These are phyloP conservation scores for Aureobasidium sp. DNA, from an alignment of 2,329 filamentous ascomycete genomes.

Conservation along the genomic window DNA sequence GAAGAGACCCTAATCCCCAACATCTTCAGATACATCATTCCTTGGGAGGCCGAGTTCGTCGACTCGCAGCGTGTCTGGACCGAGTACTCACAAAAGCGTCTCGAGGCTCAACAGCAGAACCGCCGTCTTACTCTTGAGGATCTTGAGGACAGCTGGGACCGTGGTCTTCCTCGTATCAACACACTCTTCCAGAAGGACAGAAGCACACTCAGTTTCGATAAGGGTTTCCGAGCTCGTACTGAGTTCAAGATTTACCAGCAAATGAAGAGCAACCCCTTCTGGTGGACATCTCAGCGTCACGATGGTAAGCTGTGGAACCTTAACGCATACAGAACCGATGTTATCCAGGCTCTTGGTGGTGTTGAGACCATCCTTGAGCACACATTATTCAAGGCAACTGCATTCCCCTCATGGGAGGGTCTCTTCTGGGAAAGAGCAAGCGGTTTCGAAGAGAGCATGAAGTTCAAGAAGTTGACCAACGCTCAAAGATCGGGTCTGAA, in stretches of 20 bases:
- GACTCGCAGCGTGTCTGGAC: slow-evolving; percentile 99
- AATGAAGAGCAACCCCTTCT: slow-evolving; percentile 99
- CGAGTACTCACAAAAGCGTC: slow-evolving; percentile 94
- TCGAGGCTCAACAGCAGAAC: slow-evolving; percentile 96
- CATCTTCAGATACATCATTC: slow-evolving; percentile 98
- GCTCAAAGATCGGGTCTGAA: slow-evolving; percentile 94
- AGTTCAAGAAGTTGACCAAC: slow-evolving; percentile 98
- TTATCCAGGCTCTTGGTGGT: slow-evolving; percentile 91
- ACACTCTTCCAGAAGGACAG: slow-evolving; percentile 98
- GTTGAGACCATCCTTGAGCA: slow-evolving; percentile 98
- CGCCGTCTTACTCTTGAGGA: slow-evolving; percentile 90
- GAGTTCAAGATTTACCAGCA: slow-evolving; percentile 98
- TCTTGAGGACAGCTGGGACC: slow-evolving; percentile 96
- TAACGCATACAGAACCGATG: slow-evolving; percentile 91
- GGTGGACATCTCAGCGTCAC: slow-evolving; percentile 97
- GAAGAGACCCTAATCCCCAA: slow-evolving; percentile 97
- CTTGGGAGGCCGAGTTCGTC: slow-evolving; percentile 98
- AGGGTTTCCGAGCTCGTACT: slow-evolving; percentile 88
- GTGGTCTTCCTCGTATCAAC: slow-evolving; percentile 94
- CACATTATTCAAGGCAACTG: slow-evolving; percentile 86
- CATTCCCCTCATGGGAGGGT: slow-evolving; percentile 95
- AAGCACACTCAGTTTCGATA: slow-evolving; percentile 95
- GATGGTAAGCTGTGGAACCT: slow-evolving; percentile 97
- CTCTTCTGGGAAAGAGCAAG: slow-evolving; percentile 63
- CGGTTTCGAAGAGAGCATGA: slow-evolving; percentile 56